Base-by-base conservation (phyloP, 352 stramenopile species). In the Pythium plurisporium region DNA sequence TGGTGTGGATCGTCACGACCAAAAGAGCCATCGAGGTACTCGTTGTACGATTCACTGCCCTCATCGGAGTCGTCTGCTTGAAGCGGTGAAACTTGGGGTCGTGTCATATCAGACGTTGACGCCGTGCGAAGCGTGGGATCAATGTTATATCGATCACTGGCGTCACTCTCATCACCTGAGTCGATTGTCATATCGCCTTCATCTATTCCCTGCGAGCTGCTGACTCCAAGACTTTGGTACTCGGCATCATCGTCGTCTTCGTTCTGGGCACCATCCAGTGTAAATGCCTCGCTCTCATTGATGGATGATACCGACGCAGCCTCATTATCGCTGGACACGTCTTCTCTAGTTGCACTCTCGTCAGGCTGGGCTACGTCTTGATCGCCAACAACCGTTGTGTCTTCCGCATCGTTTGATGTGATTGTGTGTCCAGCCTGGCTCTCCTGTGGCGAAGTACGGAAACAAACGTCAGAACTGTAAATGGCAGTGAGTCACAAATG, bases 151-250 rank as follows among this genome's bases (percentile, higher is more conserved):
- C 17, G 19, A 25, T 46, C 40, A 29, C 23, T 20, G 14, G 26
- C 3, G 26, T 30, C 40, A 7, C n/a, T 20, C 26, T 46, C n/a
- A 4, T 29, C 40, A 15, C 23, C 40, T 1, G n/a, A 11, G 6
- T 46, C 40, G 26, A 44, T 20, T 5, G 15, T 19, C 38, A 20
- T 50, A 14, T 59, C 29, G 6, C 38, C 19, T 29, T 55, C 48
- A 27, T 7, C 11, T 2, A n/a, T 22, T 9, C 19, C 25, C 8
- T 6, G 3, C 12, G 27, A 8, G 31, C 22, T 42, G 20, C 43
- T 42, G 15, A 59, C 30, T 19, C 51, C 51, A 36, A 59, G 51
- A 42, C 41, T 49, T 30, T 38, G 27, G 29, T 59, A 59, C 30
- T 51, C 51, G 15, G 29, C 10, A 5, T 59, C 51, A 19, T 44